Evolutionary conservation across 345 rosid genomes (phyloP).

Genomic region (Citrus sp.): DNA sequence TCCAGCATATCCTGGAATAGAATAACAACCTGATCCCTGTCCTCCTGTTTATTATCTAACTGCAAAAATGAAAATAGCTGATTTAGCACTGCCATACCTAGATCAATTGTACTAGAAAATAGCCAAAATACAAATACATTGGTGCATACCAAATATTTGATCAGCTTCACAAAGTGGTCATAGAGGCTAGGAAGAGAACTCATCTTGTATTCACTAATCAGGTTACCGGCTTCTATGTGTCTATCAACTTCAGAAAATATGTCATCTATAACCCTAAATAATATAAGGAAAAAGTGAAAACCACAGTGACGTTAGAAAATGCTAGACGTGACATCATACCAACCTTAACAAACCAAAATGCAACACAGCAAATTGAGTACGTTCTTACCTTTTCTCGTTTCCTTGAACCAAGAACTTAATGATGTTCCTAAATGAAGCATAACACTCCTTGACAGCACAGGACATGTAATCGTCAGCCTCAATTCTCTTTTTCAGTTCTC

Average conservation of each 20-base stretch:
- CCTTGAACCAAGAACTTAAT: constrained; percentile 80
- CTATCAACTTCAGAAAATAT: constrained; percentile 66
- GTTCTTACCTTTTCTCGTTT: constrained; percentile 64
- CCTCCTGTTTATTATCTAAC: constrained; percentile 69
- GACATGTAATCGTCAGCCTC: constrained; percentile 71
- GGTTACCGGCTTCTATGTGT: constrained; percentile 31
- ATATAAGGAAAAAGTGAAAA: constrained; percentile 8
- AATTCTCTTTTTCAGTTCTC: constrained; percentile 86
- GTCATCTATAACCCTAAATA: constrained; percentile 61
- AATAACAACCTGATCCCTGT: constrained; percentile 85
- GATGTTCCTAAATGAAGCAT: constrained; percentile 85
- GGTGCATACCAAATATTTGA: constrained; percentile 68
- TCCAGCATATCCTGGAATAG: constrained; percentile 99
- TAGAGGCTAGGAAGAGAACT: constrained; percentile 88
- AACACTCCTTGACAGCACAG: constrained; percentile 94
- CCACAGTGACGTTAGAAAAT: background rate
- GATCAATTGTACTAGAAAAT: background rate
- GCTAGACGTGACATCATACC: background rate
- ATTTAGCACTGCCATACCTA: constrained; percentile 5
- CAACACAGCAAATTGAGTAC: background rate
- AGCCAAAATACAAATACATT: background rate
- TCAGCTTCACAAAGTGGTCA: constrained; percentile 80
- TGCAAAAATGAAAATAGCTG: constrained; percentile 27
- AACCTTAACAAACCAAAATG: constrained; percentile 6
- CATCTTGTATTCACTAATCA: constrained; percentile 68